A percentile compares a stretch with the other conserved stretches of the same genome.
phyloP scores from a whole-genome alignment of 345 rosid genomes.

The Raphanus raphanistrum region DNA sequence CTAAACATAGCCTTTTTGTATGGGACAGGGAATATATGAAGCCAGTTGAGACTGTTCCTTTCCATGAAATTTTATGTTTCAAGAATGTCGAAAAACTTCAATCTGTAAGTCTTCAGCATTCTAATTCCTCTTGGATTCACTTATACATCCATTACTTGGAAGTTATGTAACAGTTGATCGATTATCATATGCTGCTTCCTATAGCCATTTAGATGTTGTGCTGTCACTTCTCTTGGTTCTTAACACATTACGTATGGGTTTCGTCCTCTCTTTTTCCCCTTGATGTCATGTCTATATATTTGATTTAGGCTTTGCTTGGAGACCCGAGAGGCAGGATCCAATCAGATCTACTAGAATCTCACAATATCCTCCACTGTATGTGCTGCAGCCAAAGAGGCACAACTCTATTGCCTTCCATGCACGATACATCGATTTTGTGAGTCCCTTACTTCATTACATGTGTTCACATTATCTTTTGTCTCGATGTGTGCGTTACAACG shows the following conservation, averaged over 20 bases:
- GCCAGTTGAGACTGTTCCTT: constrained; percentile 70
- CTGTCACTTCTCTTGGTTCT: constrained; percentile 18
- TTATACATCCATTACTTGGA: constrained; percentile 17
- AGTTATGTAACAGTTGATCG: not conserved
- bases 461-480: constrained; percentile 1
- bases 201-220: not conserved
- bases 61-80: constrained; percentile 82
- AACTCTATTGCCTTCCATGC: constrained; percentile 62
- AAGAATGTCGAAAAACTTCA: constrained; percentile 68
- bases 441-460: constrained; percentile 28
- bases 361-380: constrained; percentile 56
- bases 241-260: not conserved
- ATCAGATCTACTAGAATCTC: constrained; percentile 78
- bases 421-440: constrained; percentile 89
- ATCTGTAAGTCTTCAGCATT: constrained; percentile 54
- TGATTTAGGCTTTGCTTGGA: constrained; percentile 77
- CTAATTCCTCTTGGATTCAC: constrained; percentile 6
- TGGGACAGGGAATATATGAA: constrained; percentile 67
- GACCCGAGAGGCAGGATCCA: constrained; percentile 89
- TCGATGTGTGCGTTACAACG: constrained; percentile 11
- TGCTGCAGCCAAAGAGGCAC: constrained; percentile 61
- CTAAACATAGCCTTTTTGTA: constrained; percentile 1
- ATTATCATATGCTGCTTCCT: constrained; percentile 11
- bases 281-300: constrained; percentile 5
- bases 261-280: not conserved